phyloP scores from a whole-genome alignment of 1,284 basidiomycete genomes.

The Xerocomus amazonicus region DNA sequence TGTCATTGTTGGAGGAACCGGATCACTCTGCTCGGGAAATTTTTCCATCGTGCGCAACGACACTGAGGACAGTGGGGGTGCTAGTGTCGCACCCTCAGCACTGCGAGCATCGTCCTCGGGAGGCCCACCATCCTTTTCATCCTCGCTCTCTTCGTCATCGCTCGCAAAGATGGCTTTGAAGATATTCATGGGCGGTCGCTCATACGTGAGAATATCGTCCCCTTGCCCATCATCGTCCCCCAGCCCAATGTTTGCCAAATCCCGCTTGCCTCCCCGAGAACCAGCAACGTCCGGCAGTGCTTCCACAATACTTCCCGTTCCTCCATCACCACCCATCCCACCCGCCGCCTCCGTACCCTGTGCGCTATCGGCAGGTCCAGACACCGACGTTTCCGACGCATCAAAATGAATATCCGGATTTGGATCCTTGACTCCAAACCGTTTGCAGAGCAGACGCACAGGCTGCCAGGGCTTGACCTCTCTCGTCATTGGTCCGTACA shows the following conservation, averaged over 20 bases:
- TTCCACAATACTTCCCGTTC: constrained; percentile 12
- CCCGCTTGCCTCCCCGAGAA: constrained; percentile 39
- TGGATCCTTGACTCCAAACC: constrained; percentile 91
- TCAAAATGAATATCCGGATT: constrained; percentile 42
- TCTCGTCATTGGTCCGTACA: constrained; percentile 85
- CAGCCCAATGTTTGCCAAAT: constrained; percentile 74
- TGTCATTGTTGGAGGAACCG: not conserved
- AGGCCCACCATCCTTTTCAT: constrained; percentile 44
- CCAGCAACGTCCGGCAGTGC: constrained; percentile 7
- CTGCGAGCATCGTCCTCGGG: constrained; percentile 33
- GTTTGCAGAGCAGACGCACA: constrained; percentile 80
- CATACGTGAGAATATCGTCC: constrained; percentile 80
- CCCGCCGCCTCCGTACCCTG: constrained; percentile 7
- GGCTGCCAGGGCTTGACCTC: constrained; percentile 77
- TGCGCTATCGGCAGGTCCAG: constrained; percentile 16
- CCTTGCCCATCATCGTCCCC: constrained; percentile 89
- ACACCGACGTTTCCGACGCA: constrained; percentile 18
- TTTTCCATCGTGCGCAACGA: not conserved
- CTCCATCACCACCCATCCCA: constrained; percentile 19
- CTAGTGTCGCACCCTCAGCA: constrained; percentile 8
- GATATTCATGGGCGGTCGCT: constrained; percentile 85
- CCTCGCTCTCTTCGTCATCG: constrained; percentile 79
- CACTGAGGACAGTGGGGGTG: constrained; percentile 6
- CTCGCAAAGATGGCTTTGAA: constrained; percentile 96
- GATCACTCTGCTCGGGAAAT: not conserved